A percentile compares a stretch with the other conserved stretches of the same genome.
phyloP scores from a whole-genome alignment of 2,329 filamentous ascomycete genomes.

The Alternaria sp. region DNA sequence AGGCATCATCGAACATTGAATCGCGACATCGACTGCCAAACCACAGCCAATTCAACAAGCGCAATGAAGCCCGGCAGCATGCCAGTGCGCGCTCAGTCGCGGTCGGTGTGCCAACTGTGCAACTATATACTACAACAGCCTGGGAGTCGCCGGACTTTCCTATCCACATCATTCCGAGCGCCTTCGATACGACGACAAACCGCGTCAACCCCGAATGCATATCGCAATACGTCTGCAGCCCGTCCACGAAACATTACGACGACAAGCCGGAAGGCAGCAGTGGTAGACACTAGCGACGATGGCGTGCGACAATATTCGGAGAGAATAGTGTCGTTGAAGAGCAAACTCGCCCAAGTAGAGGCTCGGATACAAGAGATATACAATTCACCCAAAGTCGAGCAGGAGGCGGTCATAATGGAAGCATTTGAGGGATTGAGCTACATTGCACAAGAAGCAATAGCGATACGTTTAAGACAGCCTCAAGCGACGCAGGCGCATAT shows the following conservation, averaged over 20 bases:
- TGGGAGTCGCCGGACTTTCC: constrained; percentile 39
- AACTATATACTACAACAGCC: constrained; percentile 44
- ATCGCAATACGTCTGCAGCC: background rate
- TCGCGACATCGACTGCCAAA: background rate
- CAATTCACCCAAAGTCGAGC: constrained; percentile 40
- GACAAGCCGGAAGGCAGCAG: constrained; percentile 23
- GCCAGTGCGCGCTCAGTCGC: constrained; percentile 40
- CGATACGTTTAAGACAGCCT: constrained; percentile 39
- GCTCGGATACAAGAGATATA: constrained; percentile 37
- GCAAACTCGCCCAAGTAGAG: constrained; percentile 37
- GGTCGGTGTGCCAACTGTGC: constrained; percentile 47
- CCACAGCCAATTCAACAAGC: constrained; percentile 5
- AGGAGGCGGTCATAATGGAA: constrained; percentile 31
- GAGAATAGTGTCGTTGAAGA: constrained; percentile 31
- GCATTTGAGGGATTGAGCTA: constrained; percentile 34
- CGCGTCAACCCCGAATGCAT: constrained; percentile 6
- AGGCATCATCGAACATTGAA: background rate
- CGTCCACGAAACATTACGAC: constrained; percentile 33
- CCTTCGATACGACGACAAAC: constrained; percentile 38
- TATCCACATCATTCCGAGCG: constrained; percentile 34
- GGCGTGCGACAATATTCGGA: constrained; percentile 27
- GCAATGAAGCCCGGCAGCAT: constrained; percentile 42
- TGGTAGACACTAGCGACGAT: constrained; percentile 24
- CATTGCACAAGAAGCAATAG: constrained; percentile 39
- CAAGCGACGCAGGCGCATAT: constrained; percentile 32